Evolutionary conservation across 768 basidiomycete genomes (phyloP).

Genomic region (Lyophyllum atratum): DNA sequence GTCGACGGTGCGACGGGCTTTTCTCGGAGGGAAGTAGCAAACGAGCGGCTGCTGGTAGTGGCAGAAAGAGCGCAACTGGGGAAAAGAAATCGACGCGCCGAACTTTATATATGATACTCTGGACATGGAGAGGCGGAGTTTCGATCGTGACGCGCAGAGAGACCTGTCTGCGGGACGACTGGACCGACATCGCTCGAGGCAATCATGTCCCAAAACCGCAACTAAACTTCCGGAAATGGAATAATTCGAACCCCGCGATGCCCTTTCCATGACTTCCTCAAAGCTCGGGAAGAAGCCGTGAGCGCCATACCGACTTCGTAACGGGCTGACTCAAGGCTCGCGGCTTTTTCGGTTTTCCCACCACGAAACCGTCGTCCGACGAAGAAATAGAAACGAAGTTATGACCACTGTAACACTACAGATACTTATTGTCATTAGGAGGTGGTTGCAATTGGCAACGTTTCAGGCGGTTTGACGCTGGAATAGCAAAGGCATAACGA

Average conservation of each 20-base stretch:
- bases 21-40: slow-evolving; percentile 1
- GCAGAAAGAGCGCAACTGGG: slow-evolving; percentile 7
- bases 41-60: slow-evolving; percentile 4
- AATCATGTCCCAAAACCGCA: slow-evolving; percentile 9
- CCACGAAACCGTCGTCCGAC: too few species aligned
- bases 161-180: slow-evolving; percentile 1
- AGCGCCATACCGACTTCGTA: slow-evolving; percentile 11
- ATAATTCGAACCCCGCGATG: not conserved
- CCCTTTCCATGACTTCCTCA: slow-evolving; percentile 6
- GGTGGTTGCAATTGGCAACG: too few species aligned
- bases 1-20: not conserved
- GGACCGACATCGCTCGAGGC: not conserved
- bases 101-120: slow-evolving; percentile 15
- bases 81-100: not conserved
- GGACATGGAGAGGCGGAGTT: slow-evolving; percentile 15
- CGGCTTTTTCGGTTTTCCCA: too few species aligned
- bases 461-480: too few species aligned
- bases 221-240: slow-evolving; percentile 6
- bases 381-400: too few species aligned
- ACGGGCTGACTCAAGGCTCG: too few species aligned
- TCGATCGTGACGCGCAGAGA: slow-evolving; percentile 13
- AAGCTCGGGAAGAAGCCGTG: slow-evolving; percentile 7
- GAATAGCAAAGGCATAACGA: too few species aligned
- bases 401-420: too few species aligned
- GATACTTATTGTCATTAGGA: too few species aligned